Evolutionary conservation across 768 basidiomycete species (phyloP).

Genomic region (Mycena rosella): DNA sequence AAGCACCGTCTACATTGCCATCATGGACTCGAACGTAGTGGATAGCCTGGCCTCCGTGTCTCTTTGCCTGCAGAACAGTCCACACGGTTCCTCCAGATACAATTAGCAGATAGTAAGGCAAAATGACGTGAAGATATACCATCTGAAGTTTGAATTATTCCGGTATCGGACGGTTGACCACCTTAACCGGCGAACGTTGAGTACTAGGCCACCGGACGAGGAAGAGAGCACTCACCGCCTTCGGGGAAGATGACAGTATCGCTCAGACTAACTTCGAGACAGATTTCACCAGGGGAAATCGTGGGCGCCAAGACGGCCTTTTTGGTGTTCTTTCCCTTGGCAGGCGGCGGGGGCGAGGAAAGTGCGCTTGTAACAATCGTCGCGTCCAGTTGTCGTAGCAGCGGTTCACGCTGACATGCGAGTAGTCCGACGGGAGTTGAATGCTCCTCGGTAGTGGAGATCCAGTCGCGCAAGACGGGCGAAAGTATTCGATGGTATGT

Average conservation of each 20-base stretch:
- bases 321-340: constrained; percentile 64
- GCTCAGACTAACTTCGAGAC: constrained; percentile 74
- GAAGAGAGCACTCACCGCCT: constrained; percentile 52
- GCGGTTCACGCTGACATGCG: constrained; percentile 85
- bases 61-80: constrained; percentile 74
- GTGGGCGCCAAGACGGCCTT: constrained; percentile 66
- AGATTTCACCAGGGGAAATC: constrained; percentile 57
- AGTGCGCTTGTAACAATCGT: constrained; percentile 64
- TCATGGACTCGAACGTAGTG: constrained; percentile 71
- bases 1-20: constrained; percentile 56
- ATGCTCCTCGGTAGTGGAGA: constrained; percentile 1
- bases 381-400: constrained; percentile 70
- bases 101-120: neutral
- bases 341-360: constrained; percentile 56
- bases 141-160: constrained; percentile 61
- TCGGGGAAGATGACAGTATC: constrained; percentile 89
- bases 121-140: constrained; percentile 40
- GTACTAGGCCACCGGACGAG: neutral
- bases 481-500: constrained; percentile 75
- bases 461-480: constrained; percentile 55
- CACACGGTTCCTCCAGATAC: constrained; percentile 46
- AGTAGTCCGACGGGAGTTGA: constrained; percentile 82
- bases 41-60: constrained; percentile 80
- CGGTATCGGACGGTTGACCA: constrained; percentile 85
- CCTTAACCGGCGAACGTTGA: constrained; percentile 46